These are phyloP conservation scores for Moesziomyces globuligerus DNA, from an alignment of 1,284 basidiomycete genomes.

Conservation along the genomic window DNA sequence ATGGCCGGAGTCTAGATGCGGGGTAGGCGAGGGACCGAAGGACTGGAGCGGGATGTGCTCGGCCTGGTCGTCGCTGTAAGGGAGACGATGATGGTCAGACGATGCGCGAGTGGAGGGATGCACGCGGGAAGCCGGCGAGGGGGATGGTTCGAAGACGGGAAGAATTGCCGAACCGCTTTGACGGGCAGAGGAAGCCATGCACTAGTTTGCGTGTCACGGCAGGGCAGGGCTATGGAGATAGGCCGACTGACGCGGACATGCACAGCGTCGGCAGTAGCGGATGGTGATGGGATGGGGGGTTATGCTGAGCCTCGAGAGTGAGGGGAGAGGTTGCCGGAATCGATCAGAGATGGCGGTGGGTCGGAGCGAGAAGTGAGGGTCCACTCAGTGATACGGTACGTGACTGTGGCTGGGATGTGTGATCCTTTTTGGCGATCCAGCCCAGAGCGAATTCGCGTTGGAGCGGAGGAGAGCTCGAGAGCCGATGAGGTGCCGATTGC, in stretches of 20 bases:
- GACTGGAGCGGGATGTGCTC: conserved; percentile 39
- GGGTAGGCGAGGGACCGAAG: conserved; percentile 17
- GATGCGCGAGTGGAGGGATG: too few relatives aligned
- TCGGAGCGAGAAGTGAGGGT: background rate
- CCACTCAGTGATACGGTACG: too few relatives aligned
- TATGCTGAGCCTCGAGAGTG: background rate
- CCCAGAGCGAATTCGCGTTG: too few relatives aligned
- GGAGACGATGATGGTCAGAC: too few relatives aligned
- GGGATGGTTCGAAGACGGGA: too few relatives aligned
- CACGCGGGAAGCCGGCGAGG: too few relatives aligned
- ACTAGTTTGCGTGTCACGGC: background rate
- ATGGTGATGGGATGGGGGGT: background rate
- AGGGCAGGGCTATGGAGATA: background rate
- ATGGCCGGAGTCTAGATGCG: conserved; percentile 4
- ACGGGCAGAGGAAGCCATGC: background rate
- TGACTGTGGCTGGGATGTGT: too few relatives aligned
- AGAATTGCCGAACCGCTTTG: background rate
- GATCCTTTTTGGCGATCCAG: too few relatives aligned
- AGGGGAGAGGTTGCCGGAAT: background rate
- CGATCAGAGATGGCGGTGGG: background rate
- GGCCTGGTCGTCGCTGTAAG: conserved; percentile 13
- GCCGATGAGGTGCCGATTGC: too few relatives aligned
- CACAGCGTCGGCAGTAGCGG: background rate
- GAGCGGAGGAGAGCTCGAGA: too few relatives aligned
- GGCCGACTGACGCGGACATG: background rate